phyloP scores from a whole-genome alignment of 495 filamentous ascomycete genomes.

The Penicillium argentinense region DNA sequence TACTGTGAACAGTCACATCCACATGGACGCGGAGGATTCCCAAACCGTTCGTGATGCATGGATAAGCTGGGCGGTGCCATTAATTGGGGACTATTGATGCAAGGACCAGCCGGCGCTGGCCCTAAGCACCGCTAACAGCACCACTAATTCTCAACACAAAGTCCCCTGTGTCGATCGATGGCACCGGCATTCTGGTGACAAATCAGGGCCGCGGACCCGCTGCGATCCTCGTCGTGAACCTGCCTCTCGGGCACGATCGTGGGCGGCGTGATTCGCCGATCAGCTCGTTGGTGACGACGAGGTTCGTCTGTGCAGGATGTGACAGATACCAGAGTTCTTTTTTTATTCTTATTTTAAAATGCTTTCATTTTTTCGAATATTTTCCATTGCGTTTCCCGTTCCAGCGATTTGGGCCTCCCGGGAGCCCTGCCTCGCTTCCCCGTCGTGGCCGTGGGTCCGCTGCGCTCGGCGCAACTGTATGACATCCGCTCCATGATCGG shows the following conservation, averaged over 20 bases:
- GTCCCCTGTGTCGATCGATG: constrained; percentile 39
- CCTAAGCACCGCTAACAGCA: constrained; percentile 7
- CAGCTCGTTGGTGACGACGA: constrained; percentile 10
- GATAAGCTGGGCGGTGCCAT: constrained; percentile 10
- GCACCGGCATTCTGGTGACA: constrained; percentile 37
- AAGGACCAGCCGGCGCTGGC: constrained; percentile 35
- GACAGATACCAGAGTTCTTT: constrained; percentile 32
- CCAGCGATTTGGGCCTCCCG: constrained; percentile 4
- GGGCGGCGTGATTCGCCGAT: constrained; percentile 35
- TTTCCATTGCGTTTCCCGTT: constrained; percentile 9
- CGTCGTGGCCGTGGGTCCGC: constrained; percentile 26
- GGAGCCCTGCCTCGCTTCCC: constrained; percentile 25
- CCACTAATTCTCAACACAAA: not conserved
- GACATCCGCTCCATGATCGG: constrained; percentile 35
- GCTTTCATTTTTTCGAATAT: not conserved
- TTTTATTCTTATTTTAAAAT: constrained; percentile 2
- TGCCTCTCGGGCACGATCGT: constrained; percentile 23
- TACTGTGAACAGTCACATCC: constrained; percentile 19
- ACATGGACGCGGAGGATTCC: constrained; percentile 18
- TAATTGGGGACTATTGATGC: constrained; percentile 38
- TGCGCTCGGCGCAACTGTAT: too few relatives aligned
- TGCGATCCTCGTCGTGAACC: constrained; percentile 22
- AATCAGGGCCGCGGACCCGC: constrained; percentile 36
- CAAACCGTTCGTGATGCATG: constrained; percentile 9
- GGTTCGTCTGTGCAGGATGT: constrained; percentile 36